These are phyloP conservation scores for Phytophthora quininea DNA, from an alignment of 352 stramenopile genomes.

Conservation along the genomic window DNA sequence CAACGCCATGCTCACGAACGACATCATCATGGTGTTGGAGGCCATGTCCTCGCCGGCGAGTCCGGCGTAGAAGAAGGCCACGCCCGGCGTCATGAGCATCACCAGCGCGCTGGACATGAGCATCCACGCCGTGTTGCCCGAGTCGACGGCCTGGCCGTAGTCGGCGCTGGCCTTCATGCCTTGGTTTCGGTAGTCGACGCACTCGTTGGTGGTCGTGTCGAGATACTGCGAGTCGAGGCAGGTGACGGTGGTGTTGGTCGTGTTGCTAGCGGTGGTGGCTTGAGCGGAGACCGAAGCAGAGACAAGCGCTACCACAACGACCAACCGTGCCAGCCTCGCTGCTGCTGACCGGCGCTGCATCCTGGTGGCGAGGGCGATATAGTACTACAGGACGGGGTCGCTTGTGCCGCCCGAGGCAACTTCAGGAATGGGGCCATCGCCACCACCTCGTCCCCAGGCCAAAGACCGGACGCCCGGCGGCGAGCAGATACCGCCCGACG, in stretches of 20 bases:
- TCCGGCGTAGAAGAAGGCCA: constrained; percentile 86
- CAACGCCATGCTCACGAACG: constrained; percentile 73
- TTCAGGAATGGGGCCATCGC: too few species aligned
- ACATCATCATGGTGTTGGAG: constrained; percentile 88
- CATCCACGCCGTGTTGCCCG: constrained; percentile 79
- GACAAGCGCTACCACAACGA: too few species aligned
- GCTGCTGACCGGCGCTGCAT: too few species aligned
- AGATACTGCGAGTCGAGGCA: constrained; percentile 45
- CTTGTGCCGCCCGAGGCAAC: too few species aligned
- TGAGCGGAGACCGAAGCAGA: neutral
- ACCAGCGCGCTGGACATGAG: constrained; percentile 56
- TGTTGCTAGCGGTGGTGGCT: neutral
- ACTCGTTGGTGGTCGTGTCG: constrained; percentile 32
- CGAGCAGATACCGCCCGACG: too few species aligned
- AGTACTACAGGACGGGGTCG: too few species aligned
- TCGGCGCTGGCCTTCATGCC: constrained; percentile 43
- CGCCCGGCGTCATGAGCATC: constrained; percentile 78
- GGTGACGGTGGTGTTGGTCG: constrained; percentile 14
- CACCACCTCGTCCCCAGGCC: too few species aligned
- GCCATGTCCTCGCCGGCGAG: constrained; percentile 78
- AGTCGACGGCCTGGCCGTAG: constrained; percentile 41
- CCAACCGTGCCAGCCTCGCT: too few species aligned
- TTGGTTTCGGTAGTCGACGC: constrained; percentile 45
- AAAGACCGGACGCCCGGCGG: too few species aligned
- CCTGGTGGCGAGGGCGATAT: too few species aligned